A percentile compares a stretch with the other conserved stretches of the same genome.
Conservation (phyloP, 139 green algal genomes). For the Nannochloris sp. region DNA sequence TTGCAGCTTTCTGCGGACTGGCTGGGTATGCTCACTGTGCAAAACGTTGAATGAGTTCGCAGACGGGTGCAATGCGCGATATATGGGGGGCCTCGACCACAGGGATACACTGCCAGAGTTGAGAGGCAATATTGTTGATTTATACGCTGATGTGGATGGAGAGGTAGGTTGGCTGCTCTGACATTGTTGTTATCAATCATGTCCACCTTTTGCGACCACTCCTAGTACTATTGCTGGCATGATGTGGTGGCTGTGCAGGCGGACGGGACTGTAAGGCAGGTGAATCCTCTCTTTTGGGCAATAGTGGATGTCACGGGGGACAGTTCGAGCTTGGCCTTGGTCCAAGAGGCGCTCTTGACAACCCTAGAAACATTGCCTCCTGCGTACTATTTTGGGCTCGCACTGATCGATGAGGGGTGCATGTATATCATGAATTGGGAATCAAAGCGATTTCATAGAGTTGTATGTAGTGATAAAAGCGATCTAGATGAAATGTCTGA, state of each 20-base stretch:
- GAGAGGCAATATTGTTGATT: neutral
- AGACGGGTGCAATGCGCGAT: neutral
- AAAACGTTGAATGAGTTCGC: neutral
- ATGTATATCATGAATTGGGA: neutral
- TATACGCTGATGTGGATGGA: neutral
- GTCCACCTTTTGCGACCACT: neutral
- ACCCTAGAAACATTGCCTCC: neutral
- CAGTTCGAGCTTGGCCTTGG: neutral
- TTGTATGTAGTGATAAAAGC: neutral
- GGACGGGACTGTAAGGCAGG: neutral
- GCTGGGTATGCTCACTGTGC: slow-evolving; percentile 1
- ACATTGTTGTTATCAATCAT: neutral
- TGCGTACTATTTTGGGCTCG: neutral
- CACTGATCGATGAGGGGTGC: neutral
- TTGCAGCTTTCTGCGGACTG: neutral
- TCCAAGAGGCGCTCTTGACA: neutral
- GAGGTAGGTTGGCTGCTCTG: neutral
- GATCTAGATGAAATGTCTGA: neutral
- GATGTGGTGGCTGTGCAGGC: neutral
- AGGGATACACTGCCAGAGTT: neutral
- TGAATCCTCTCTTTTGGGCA: neutral
- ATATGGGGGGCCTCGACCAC: neutral
- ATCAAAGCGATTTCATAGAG: neutral
- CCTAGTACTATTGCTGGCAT: neutral
- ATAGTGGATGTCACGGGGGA: neutral